Percentiles rank a stretch among this genome's conserved stretches.
These are phyloP conservation scores for Xerophyta viscosa DNA, from an alignment of 106 monocot genomes.

Conservation along the genomic window DNA sequence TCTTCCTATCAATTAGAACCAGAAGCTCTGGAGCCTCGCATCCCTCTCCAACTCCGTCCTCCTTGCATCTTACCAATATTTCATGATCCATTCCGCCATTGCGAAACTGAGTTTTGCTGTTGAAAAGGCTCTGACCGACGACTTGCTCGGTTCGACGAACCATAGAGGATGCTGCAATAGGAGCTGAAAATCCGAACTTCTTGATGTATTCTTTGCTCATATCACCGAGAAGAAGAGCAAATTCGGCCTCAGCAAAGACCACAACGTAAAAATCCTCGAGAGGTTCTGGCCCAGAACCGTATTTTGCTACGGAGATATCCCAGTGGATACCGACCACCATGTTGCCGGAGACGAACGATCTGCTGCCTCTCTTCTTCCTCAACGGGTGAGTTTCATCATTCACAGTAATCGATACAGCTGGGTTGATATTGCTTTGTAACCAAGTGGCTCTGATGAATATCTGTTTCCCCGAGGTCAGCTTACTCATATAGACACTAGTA, in stretches of 20 bases:
- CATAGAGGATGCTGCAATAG: conserved; percentile 12
- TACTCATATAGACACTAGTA: neutral
- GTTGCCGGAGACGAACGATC: neutral
- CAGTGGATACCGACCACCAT: neutral
- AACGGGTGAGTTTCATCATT: neutral
- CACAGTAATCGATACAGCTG: neutral
- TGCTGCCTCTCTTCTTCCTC: conserved; percentile 2
- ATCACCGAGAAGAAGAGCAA: neutral
- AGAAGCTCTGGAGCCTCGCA: conserved; percentile 45
- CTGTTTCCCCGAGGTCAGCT: neutral
- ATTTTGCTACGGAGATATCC: conserved; percentile 3
- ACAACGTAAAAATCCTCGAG: neutral
- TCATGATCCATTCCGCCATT: conserved; percentile 43
- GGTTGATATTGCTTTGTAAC: neutral
- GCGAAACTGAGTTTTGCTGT: conserved; percentile 31
- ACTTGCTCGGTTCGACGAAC: conserved; percentile 34
- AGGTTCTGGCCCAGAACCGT: neutral
- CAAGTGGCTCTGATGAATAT: neutral
- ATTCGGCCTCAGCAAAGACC: neutral
- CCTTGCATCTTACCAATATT: conserved; percentile 31
- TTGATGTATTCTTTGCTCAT: conserved; percentile 2
- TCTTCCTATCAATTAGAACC: conserved; percentile 60
- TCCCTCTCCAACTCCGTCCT: conserved; percentile 10
- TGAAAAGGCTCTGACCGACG: conserved; percentile 1
- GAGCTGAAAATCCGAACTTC: neutral